Conservation (phyloP, 2,329 filamentous ascomycete species). For the Pleoardoris graminearum region DNA sequence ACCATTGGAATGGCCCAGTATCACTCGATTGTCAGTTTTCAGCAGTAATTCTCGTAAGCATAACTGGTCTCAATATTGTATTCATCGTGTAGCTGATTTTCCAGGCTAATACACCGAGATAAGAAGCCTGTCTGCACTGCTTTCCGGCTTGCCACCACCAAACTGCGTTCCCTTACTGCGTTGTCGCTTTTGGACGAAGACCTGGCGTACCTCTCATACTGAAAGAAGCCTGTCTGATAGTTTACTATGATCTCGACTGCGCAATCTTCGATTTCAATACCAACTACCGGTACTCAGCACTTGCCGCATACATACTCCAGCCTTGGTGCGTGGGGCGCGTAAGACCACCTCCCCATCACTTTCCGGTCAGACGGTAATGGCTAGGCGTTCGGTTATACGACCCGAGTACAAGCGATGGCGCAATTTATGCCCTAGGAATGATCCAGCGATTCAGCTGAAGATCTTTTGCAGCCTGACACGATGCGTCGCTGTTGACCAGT, state of each 20-base stretch:
- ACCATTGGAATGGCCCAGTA: too few relatives aligned
- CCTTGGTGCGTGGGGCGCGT: constrained; percentile 2
- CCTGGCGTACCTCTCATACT: too few relatives aligned
- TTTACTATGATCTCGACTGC: neutral
- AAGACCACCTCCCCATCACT: neutral
- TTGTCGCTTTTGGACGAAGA: too few relatives aligned
- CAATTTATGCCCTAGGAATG: neutral
- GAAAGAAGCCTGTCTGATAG: neutral
- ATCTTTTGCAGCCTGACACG: constrained; percentile 2
- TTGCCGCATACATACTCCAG: neutral
- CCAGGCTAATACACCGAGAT: neutral
- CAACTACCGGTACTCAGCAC: constrained; percentile 1
- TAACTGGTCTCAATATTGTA: neutral
- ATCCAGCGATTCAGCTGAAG: neutral
- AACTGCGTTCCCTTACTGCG: too few relatives aligned
- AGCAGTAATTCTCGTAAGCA: neutral
- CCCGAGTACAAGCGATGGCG: constrained; percentile 1
- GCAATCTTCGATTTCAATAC: neutral
- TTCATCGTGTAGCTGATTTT: neutral
- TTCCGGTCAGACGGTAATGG: constrained; percentile 3
- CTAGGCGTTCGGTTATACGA: neutral
- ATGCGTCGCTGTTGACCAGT: neutral
- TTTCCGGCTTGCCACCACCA: too few relatives aligned
- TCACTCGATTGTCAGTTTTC: neutral
- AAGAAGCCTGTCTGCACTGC: neutral